Evolutionary conservation across 257 asterid genomes (phyloP), one percentile per base, ranked within the genome.

Genomic region (Capsicum chinense): DNA sequence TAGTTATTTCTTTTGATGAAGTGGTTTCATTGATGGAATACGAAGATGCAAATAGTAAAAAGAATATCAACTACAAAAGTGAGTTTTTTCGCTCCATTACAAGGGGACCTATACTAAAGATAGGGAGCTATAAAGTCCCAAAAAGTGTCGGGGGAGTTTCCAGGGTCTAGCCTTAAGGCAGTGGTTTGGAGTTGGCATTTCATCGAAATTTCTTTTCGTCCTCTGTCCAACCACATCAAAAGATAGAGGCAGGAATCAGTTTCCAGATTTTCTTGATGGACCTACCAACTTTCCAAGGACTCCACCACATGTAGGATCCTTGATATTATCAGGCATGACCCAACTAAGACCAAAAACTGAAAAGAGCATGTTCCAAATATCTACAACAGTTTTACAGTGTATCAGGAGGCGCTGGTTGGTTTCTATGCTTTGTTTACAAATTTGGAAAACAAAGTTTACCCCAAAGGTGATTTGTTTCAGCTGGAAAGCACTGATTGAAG

Each of bases 401-500:
- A 26, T 26, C 33, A 68, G 21, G 78, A 68, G 13, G 14, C 16
- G 54, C 78, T 26, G 2, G 54, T 42, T 42, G 33, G 54, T 68
- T 37, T 39, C 78, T 68, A 15, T 39, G 54, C 52, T 35, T 67
- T 67, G 52, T 9, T 26, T 26, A 33, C 26, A 26, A 26, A 26
- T 26, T 26, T 26, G 26, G 26, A 26, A 26, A 26, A 12, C 44
- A 26, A 64, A 11, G 71, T 3, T 64, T 12, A 44, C 47, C 71
- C 71, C 47, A 64, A 64, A 64, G 17, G 48, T 35, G 48, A 66
- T 66, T 35, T 66, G 73, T 66, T 66, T 35, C 73, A 66, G 73
- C 73, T 66, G 73, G 48, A 66, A 47, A 66, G 11, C 12, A 66
- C 48, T 66, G 19, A 66, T 66, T 66, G 47, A 66, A 66, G 73